Percentiles rank a stretch among this genome's conserved stretches.
phyloP scores from a whole-genome alignment of 2,329 filamentous ascomycete genomes.

The Myriosclerotinia curreyana region DNA sequence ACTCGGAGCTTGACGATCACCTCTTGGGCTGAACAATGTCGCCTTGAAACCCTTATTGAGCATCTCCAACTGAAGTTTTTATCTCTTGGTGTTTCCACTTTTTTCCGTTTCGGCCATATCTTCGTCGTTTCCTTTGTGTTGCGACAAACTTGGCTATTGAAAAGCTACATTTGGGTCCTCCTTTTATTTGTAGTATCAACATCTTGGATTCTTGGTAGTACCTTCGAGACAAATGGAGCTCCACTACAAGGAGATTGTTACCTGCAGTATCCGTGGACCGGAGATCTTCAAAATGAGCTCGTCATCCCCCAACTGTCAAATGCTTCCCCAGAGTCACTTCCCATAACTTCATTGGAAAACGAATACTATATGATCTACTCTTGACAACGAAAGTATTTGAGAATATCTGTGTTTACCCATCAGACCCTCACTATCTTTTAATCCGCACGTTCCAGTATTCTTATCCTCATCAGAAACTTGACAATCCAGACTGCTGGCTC shows the following conservation, averaged over 20 bases:
- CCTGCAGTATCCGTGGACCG: not conserved
- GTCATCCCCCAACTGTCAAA: constrained; percentile 15
- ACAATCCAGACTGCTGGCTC: constrained; percentile 20
- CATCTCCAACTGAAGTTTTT: constrained; percentile 6
- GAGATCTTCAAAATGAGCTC: constrained; percentile 19
- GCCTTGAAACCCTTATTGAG: constrained; percentile 8
- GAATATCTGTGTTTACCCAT: constrained; percentile 7
- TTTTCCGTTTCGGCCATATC: constrained; percentile 17
- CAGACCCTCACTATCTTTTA: constrained; percentile 5
- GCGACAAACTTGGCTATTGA: constrained; percentile 18
- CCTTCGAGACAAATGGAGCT: constrained; percentile 11
- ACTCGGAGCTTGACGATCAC: constrained; percentile 12
- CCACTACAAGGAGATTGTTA: constrained; percentile 16
- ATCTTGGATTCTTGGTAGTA: constrained; percentile 20
- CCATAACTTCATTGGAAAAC: constrained; percentile 13
- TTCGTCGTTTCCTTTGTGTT: constrained; percentile 22
- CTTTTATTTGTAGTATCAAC: constrained; percentile 14
- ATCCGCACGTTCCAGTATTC: not conserved
- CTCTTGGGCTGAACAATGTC: not conserved
- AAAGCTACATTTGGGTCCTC: constrained; percentile 6
- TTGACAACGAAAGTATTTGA: constrained; percentile 1
- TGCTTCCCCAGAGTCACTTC: constrained; percentile 12
- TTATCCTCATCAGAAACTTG: not conserved
- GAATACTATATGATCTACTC: constrained; percentile 11
- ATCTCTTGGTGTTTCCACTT: constrained; percentile 8